Conservation (phyloP, 2,329 filamentous ascomycete genomes). For the Chaetomium sp. region DNA sequence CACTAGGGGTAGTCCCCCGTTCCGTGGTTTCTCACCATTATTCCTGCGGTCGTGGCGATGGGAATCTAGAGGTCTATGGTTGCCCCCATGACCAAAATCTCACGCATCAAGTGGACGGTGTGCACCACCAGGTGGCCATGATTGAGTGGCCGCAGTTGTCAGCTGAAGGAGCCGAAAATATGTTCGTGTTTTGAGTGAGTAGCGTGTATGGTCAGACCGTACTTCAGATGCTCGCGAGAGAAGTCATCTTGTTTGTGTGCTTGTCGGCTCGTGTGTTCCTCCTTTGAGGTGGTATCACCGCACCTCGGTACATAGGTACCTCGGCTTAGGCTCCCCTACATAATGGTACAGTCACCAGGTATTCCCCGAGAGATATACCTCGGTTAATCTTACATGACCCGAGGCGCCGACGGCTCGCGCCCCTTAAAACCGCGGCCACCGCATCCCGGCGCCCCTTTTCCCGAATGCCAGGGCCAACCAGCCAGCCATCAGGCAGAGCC, state of each 20-base stretch:
- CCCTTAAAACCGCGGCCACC: slow-evolving; percentile 27
- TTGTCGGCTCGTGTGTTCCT: not conserved
- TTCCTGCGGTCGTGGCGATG: no score
- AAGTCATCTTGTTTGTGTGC: not conserved
- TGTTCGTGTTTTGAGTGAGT: not conserved
- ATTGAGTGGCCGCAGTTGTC: not conserved
- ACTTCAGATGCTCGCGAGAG: not conserved
- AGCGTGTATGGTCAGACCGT: not conserved
- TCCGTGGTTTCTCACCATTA: no score
- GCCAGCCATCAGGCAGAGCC: slow-evolving; percentile 64
- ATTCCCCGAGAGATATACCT: not conserved
- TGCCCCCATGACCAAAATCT: no score
- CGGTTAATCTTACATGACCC: not conserved
- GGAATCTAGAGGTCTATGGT: no score
- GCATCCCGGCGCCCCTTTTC: slow-evolving; percentile 28
- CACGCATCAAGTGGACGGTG: no score
- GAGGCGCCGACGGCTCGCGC: no score
- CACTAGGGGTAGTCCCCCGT: no score
- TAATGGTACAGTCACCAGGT: not conserved
- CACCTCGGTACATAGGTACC: not conserved
- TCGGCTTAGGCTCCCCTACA: no score
- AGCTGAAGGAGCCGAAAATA: not conserved
- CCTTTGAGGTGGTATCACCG: not conserved
- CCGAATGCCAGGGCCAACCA: slow-evolving; percentile 53
- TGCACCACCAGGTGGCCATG: no score